Evolutionary conservation across 805 yeast genomes (phyloP).

Genomic region (Pichia gijzeniarum): DNA sequence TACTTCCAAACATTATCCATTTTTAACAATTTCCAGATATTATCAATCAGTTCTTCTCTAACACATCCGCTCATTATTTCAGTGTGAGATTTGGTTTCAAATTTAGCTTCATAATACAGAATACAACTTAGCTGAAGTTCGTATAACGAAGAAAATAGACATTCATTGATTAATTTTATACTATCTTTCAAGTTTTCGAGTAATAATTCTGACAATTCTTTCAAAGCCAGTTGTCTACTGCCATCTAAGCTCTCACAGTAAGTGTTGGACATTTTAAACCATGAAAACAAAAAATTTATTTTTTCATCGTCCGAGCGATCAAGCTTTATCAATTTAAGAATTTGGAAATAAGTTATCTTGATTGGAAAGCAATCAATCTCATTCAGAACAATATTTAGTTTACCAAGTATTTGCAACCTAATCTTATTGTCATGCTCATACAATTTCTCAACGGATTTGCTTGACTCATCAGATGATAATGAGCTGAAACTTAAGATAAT

Average conservation of each 20-base stretch:
- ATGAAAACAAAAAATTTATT: constrained; percentile 26
- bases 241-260: constrained; percentile 36
- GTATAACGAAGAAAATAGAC: constrained; percentile 34
- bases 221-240: constrained; percentile 41
- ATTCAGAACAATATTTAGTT: constrained; percentile 16
- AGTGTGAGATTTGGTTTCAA: background rate
- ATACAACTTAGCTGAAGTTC: constrained; percentile 43
- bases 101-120: constrained; percentile 21
- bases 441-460: background rate
- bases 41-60: constrained; percentile 5
- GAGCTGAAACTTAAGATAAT: constrained; percentile 19
- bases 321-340: constrained; percentile 8
- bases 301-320: constrained; percentile 1
- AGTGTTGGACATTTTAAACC: constrained; percentile 31
- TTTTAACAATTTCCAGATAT: constrained; percentile 24
- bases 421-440: background rate
- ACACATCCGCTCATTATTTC: constrained; percentile 2
- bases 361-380: constrained; percentile 19
- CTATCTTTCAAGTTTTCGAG: constrained; percentile 17
- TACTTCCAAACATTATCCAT: constrained; percentile 33
- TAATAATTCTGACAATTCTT: constrained; percentile 29
- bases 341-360: constrained; percentile 20
- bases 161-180: constrained; percentile 24
- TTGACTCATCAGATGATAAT: constrained; percentile 2
- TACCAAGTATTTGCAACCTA: constrained; percentile 12